Evolutionary conservation across 306 rosid genomes (phyloP).

Genomic region (Prunus campanulata): DNA sequence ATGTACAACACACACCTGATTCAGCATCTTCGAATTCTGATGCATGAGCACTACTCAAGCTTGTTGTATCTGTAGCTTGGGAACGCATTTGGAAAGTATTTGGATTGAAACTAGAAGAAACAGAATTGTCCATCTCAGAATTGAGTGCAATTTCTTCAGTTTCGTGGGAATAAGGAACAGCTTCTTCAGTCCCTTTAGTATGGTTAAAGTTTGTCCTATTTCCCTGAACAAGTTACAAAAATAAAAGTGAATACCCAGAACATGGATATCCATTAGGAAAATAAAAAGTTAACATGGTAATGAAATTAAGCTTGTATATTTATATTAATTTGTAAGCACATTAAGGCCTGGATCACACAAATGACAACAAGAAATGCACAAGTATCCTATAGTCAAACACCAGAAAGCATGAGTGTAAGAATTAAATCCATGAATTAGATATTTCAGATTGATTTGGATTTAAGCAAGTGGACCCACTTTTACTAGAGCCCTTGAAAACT

Average conservation of each 20-base stretch:
- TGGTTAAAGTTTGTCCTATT: slow-evolving; percentile 45
- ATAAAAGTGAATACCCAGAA: neutral
- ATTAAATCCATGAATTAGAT: neutral
- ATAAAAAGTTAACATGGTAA: neutral
- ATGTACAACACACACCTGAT: slow-evolving; percentile 49
- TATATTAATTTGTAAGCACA: neutral
- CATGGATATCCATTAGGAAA: neutral
- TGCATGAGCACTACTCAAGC: slow-evolving; percentile 59
- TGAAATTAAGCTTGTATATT: neutral
- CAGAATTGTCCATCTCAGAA: slow-evolving; percentile 52
- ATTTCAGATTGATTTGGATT: neutral
- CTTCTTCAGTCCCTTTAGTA: slow-evolving; percentile 48
- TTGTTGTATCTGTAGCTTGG: slow-evolving; percentile 52
- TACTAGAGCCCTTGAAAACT: neutral
- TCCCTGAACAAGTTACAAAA: slow-evolving; percentile 53
- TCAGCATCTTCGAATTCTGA: slow-evolving; percentile 78
- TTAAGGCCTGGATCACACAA: neutral
- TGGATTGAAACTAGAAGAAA: slow-evolving; percentile 46
- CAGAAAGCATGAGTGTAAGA: neutral
- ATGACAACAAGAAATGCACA: neutral
- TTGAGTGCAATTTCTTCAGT: slow-evolving; percentile 29
- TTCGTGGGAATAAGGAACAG: slow-evolving; percentile 30
- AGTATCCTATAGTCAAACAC: neutral
- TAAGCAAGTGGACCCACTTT: neutral
- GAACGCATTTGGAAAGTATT: slow-evolving; percentile 46